Percentiles rank a stretch among this genome's conserved stretches.
These are phyloP conservation scores for Candida sithepensis DNA, from an alignment of 805 yeast species.

Conservation along the genomic window DNA sequence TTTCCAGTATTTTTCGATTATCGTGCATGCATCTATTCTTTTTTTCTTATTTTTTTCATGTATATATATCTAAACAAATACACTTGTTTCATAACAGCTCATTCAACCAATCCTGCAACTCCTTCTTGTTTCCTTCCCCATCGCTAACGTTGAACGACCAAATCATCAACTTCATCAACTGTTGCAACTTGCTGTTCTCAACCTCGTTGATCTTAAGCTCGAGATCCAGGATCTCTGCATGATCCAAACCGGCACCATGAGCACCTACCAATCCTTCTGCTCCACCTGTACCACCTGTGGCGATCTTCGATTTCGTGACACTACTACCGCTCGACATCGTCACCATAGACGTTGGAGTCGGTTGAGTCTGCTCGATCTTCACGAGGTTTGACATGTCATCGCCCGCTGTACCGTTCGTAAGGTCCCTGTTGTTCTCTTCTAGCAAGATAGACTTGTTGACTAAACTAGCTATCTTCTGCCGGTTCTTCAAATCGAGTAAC, in stretches of 20 bases:
- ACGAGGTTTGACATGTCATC: constrained; percentile 2
- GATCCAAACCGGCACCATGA: too few species aligned
- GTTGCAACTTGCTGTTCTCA: constrained; percentile 20
- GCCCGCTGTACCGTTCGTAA: constrained; percentile 1
- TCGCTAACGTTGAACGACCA: constrained; percentile 20
- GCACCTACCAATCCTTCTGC: too few species aligned
- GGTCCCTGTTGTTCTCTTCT: constrained; percentile 25
- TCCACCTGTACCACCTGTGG: too few species aligned
- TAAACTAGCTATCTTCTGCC: constrained; percentile 62
- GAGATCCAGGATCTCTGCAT: too few species aligned
- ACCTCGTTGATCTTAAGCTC: constrained; percentile 9
- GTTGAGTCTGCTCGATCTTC: too few species aligned
- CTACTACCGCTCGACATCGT: too few species aligned
- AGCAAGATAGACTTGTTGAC: constrained; percentile 66
- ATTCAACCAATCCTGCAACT: background rate
- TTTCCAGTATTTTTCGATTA: too few species aligned
- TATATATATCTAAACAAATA: too few species aligned
- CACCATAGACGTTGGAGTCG: too few species aligned
- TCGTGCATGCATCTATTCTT: background rate
- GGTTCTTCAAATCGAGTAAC: constrained; percentile 54
- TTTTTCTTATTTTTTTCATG: background rate
- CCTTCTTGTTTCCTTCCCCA: background rate
- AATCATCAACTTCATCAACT: constrained; percentile 24
- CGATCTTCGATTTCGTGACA: too few species aligned
- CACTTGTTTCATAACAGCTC: background rate